Base-by-base conservation (phyloP, 768 basidiomycete genomes). In the Termitomyces sp. region DNA sequence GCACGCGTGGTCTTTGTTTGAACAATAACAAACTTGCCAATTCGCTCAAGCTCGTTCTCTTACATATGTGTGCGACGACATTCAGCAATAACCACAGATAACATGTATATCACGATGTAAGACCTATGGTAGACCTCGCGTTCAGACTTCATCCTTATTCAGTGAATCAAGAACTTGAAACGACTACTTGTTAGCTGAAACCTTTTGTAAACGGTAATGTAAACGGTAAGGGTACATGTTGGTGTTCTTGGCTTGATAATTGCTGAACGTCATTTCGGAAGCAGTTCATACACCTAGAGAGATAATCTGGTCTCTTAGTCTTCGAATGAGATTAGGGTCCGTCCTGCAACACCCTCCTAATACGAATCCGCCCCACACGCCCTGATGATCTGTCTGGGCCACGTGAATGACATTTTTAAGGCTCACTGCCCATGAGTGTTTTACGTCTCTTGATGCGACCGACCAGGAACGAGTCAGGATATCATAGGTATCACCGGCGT, bases 301-400 rank as follows among this genome's bases (percentile, higher is more conserved):
- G 26, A 27, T 3, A 20, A 56, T 36, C 32, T 55, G 49, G 46
- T 55, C 16, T n/a, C 29, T 55, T 26, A 61, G 55, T 32, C 41
- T 51, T 36, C 29, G 48, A 61, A 89, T 84, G 49, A 88, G 79
- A 13, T 71, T 71, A 3, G 82, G 84, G 1, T 77, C 76, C 7
- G 82, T 77, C 61, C 82, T 79, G 65, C 90, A 90, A 64, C 90
- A 90, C 0, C 90, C 88, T 1, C 89, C 89, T 0, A 83, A 74
- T 9, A 88, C 66, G 5, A 88, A 62, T 2, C 83, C 82, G 18
- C 62, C 70, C 82, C 85, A 66, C 26, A 84, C 6, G 67, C 62
- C 4, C 59, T 55, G 16, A 62, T 58, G 13, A 32, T 56, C 13
- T 46, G 36, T 34, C n/a, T 54, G 46, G n/a, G 56, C 66, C 41